Conservation (phyloP, 495 filamentous ascomycete genomes). For the Aspergillus diversus region DNA sequence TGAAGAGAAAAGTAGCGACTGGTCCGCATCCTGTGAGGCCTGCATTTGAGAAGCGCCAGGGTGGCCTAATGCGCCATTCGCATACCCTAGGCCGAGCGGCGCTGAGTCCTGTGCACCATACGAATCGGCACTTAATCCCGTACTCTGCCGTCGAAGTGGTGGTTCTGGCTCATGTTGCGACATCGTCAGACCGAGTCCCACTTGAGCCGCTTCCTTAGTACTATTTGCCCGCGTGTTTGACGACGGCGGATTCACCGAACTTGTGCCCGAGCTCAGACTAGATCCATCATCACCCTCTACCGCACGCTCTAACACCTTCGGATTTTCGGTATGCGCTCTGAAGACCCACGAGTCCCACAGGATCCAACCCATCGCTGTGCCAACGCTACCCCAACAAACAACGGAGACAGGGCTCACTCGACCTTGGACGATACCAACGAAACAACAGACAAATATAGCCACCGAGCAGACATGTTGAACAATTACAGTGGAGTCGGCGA, state of each 20-base stretch:
- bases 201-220: constrained; percentile 33
- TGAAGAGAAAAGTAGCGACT: constrained; percentile 51
- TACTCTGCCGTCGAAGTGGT: constrained; percentile 23
- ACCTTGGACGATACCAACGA: constrained; percentile 85
- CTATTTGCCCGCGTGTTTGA: constrained; percentile 28
- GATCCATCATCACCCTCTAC: constrained; percentile 50
- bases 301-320: constrained; percentile 35
- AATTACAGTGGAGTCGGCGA: constrained; percentile 94
- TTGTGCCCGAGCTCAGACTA: constrained; percentile 50
- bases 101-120: constrained; percentile 26
- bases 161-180: constrained; percentile 27
- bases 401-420: constrained; percentile 84
- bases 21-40: constrained; percentile 26
- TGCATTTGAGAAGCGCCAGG: constrained; percentile 12
- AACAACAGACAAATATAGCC: constrained; percentile 91
- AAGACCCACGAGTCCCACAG: constrained; percentile 89
- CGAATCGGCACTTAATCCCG: constrained; percentile 20
- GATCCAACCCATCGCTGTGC: constrained; percentile 86
- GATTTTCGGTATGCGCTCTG: constrained; percentile 56
- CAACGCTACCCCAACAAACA: constrained; percentile 78
- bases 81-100: constrained; percentile 13
- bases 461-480: constrained; percentile 96
- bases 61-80: constrained; percentile 15
- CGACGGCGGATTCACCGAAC: constrained; percentile 37
- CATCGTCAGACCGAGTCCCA: constrained; percentile 54